A percentile compares a stretch with the other conserved stretches of the same genome.
Evolutionary conservation across 371 early-diverging fungal genomes (phyloP).

Genomic region (Thermomucor indicae-seudaticae): DNA sequence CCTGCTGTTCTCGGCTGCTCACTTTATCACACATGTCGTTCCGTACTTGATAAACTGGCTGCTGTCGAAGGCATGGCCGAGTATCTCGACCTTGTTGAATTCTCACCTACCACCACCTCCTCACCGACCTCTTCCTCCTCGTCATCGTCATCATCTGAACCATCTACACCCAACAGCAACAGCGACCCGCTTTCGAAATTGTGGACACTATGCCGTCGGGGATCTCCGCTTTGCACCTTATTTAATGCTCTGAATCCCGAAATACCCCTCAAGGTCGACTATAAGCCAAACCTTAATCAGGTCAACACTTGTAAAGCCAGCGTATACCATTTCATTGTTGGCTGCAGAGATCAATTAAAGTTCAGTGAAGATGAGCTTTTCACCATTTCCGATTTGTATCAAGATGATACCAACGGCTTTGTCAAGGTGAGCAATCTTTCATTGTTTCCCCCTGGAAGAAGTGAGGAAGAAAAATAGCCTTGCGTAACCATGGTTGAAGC

Average conservation of each 20-base stretch:
- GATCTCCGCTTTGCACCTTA: conserved; percentile 78
- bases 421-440: conserved; percentile 69
- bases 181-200: conserved; percentile 82
- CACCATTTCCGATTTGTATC: conserved; percentile 81
- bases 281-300: conserved; percentile 51
- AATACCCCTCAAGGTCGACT: conserved; percentile 49
- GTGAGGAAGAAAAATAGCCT: conserved; percentile 2
- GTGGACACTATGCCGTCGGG: conserved; percentile 85
- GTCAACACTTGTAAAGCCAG: conserved; percentile 78
- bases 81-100: conserved; percentile 40
- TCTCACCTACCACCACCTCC: conserved; percentile 2
- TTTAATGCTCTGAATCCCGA: conserved; percentile 71
- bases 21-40: conserved; percentile 62
- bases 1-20: conserved; percentile 38
- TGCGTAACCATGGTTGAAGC: background rate
- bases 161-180: conserved; percentile 22
- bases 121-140: conserved; percentile 6
- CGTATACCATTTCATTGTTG: conserved; percentile 76
- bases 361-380: conserved; percentile 78
- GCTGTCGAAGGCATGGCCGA: conserved; percentile 57
- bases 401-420: conserved; percentile 93
- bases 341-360: conserved; percentile 63
- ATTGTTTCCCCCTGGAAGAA: conserved; percentile 15
- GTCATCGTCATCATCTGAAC: conserved; percentile 22
- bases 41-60: conserved; percentile 53